Evolutionary conservation across 1,284 basidiomycete species (phyloP).

Genomic region (Tilletia setariae): DNA sequence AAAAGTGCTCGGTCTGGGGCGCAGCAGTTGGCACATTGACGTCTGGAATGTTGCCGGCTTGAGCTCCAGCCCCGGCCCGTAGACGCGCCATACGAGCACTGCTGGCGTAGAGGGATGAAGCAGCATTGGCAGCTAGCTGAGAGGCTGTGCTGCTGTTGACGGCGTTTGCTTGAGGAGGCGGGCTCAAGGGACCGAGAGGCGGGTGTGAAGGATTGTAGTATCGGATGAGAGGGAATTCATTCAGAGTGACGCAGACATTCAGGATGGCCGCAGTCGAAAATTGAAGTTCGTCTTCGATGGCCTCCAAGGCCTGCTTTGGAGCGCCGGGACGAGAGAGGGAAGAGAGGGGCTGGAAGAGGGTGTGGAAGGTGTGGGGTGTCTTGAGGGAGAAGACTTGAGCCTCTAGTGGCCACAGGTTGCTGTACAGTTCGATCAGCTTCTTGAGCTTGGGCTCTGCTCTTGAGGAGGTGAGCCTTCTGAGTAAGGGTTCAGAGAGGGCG

Average conservation of each 20-base stretch:
- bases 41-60: background rate
- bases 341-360: conserved; percentile 33
- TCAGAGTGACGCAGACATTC: conserved; percentile 83
- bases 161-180: conserved; percentile 26
- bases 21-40: background rate
- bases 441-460: conserved; percentile 44
- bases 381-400: conserved; percentile 47
- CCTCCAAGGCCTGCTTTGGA: background rate
- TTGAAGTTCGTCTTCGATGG: conserved; percentile 49
- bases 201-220: conserved; percentile 82
- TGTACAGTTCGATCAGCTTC: conserved; percentile 52
- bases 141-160: conserved; percentile 22
- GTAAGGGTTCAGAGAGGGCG: conserved; percentile 54
- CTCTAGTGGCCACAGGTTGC: conserved; percentile 46
- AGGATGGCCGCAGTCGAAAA: conserved; percentile 41
- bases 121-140: conserved; percentile 20
- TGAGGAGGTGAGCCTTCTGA: conserved; percentile 47
- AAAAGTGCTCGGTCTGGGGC: conserved; percentile 36
- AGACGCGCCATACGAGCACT: conserved; percentile 38
- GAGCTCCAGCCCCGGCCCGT: conserved; percentile 10
- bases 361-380: conserved; percentile 36
- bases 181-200: conserved; percentile 70
- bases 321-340: conserved; percentile 21
- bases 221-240: conserved; percentile 89
- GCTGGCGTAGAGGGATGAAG: conserved; percentile 34